Evolutionary conservation across 2,329 filamentous ascomycete genomes (phyloP), one percentile per base, ranked within the genome.

Genomic region (Curvularia verruculosa): DNA sequence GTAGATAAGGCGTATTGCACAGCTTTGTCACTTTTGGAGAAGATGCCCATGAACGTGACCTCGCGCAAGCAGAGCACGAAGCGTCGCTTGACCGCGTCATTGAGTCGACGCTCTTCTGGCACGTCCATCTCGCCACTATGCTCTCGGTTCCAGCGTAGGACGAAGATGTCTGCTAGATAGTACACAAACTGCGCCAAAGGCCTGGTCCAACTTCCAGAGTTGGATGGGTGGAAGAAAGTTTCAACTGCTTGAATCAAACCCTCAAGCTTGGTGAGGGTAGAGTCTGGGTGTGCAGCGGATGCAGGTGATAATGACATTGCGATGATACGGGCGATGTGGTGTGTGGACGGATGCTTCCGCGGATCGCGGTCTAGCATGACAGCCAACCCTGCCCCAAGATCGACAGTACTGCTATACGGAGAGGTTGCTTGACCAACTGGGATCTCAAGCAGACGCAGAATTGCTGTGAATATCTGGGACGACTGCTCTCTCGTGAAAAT

Each of bases 181-280:
- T 93, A 93, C 5, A 95, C 91, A 52, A 99, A 83, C 76, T 98
- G 94, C 3, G 92, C 89, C 41, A 99, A 81, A 63, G 94, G 90
- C 68, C 87, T 92, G 1, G 94, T 96, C 95, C 95, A 99, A 13
- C 82, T 82, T 13, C 95, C 95, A 50, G 94, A 91, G 75, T 99
- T 99, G 2, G 95, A 99, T 2, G 95, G 95, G 70, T 99, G 95
- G 82, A 97, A 99, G 77, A 99, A 99, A 0, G 95, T 99, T 76
- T 99, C 95, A 45, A 98, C 89, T 2, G 93, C 95, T 75, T 98
- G 90, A 65, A 99, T 90, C 50, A 99, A 82, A 0, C 91, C 94
- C 75, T 99, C 94, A 5, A 99, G 84, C 63, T 90, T 91, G 31
- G 89, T 86, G 68, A 99, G 78, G 41, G 96, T 86, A 0, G 93